A percentile compares a stretch with the other conserved stretches of the same genome.
Conservation (phyloP, 768 basidiomycete species). For the Pluteus cervinus region DNA sequence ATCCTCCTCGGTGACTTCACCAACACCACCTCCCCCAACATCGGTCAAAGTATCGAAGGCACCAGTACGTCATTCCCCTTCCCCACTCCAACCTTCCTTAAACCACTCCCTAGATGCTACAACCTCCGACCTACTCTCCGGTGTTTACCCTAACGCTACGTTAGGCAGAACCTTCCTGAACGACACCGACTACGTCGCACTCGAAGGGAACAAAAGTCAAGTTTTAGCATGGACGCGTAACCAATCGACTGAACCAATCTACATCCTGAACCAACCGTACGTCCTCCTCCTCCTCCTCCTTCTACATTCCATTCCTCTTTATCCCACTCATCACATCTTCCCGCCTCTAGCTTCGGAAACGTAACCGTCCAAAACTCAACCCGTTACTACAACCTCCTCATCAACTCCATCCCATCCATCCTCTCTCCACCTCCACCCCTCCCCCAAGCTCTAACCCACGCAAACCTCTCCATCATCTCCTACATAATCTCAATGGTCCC, state of each 20-base stretch:
- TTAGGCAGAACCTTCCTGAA: conserved; percentile 61
- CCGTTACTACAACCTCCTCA: neutral
- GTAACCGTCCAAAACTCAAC: conserved; percentile 2
- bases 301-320: conserved; percentile 6
- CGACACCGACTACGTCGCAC: conserved; percentile 35
- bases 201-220: conserved; percentile 55
- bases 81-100: no score
- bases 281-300: conserved; percentile 6
- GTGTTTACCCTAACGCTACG: conserved; percentile 49
- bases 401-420: conserved; percentile 10
- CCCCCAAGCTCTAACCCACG: no score
- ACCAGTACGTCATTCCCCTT: neutral
- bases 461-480: no score
- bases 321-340: neutral
- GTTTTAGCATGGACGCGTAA: conserved; percentile 41
- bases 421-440: conserved; percentile 23
- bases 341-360: neutral
- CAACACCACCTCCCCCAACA: conserved; percentile 6
- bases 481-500: no score
- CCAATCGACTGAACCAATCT: conserved; percentile 5
- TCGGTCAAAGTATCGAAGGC: conserved; percentile 5
- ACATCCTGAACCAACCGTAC: conserved; percentile 45
- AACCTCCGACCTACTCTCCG: conserved; percentile 31
- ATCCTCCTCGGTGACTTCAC: conserved; percentile 8
- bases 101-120: no score